Conservation (phyloP, 2,329 filamentous ascomycete genomes). For the Alternaria atra region DNA sequence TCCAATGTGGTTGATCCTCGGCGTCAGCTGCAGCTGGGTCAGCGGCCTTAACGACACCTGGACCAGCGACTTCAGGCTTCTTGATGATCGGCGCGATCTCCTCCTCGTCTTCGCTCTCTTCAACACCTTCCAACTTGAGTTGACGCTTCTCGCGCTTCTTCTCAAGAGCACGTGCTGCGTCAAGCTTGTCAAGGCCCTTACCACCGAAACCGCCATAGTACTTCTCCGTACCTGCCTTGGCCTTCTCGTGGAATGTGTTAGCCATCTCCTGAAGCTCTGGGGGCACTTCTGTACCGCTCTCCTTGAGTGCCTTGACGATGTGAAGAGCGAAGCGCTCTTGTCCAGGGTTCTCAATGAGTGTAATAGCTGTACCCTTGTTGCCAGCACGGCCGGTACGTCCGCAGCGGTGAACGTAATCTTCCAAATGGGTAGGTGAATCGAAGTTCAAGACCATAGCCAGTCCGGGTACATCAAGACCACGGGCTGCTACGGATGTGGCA, state of each 20-base stretch:
- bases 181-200: constrained; percentile 89
- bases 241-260: constrained; percentile 82
- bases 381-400: constrained; percentile 94
- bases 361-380: constrained; percentile 93
- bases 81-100: constrained; percentile 62
- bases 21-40: constrained; percentile 22
- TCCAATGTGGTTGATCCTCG: constrained; percentile 39
- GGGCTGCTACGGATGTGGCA: constrained; percentile 93
- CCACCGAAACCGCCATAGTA: constrained; percentile 88
- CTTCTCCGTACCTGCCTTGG: constrained; percentile 91
- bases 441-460: constrained; percentile 96
- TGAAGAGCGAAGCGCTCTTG: constrained; percentile 91
- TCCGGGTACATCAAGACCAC: constrained; percentile 94
- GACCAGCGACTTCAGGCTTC: constrained; percentile 60
- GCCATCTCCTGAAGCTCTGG: constrained; percentile 70
- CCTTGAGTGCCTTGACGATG: constrained; percentile 88
- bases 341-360: constrained; percentile 89
- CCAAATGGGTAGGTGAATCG: constrained; percentile 90
- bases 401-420: constrained; percentile 95
- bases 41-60: constrained; percentile 46
- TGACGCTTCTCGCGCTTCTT: constrained; percentile 77
- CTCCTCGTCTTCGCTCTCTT: constrained; percentile 88
- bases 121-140: constrained; percentile 88
- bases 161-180: constrained; percentile 88
- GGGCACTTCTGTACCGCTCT: constrained; percentile 86